A percentile compares a stretch with the other conserved stretches of the same genome.
phyloP scores from a whole-genome alignment of 1,139 yeast species.

The Saccharomycopsis phalli region DNA sequence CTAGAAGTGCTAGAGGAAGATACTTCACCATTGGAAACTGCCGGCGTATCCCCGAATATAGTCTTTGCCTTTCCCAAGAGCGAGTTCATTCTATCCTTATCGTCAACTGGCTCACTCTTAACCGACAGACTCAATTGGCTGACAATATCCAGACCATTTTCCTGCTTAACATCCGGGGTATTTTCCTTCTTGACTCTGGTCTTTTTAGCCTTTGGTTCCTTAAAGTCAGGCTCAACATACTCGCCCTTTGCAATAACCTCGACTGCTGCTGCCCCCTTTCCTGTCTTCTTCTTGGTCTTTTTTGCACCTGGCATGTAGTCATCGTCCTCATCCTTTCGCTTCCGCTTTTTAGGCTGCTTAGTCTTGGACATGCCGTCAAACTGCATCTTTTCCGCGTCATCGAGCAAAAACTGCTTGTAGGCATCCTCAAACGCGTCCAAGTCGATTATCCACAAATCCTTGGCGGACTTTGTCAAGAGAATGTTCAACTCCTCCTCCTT shows the following conservation, averaged over 20 bases:
- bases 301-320: slow-evolving; percentile 14
- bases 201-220: slow-evolving; percentile 11
- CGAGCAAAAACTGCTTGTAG: slow-evolving; percentile 57
- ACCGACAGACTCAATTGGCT: slow-evolving; percentile 5
- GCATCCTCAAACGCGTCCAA: slow-evolving; percentile 60
- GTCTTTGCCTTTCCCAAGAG: slow-evolving; percentile 18
- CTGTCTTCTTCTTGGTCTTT: slow-evolving; percentile 15
- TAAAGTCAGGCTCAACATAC: slow-evolving; percentile 16
- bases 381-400: slow-evolving; percentile 36
- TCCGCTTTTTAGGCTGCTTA: neutral
- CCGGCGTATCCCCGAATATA: slow-evolving; percentile 10
- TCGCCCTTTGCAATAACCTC: slow-evolving; percentile 14
- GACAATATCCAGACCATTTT: slow-evolving; percentile 2
- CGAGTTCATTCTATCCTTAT: slow-evolving; percentile 13
- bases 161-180: slow-evolving; percentile 4
- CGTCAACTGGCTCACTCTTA: slow-evolving; percentile 3
- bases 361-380: slow-evolving; percentile 3
- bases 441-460: slow-evolving; percentile 82
- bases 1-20: slow-evolving; percentile 4
- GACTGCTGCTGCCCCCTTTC: neutral
- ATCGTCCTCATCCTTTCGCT: slow-evolving; percentile 3
- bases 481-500: slow-evolving; percentile 65
- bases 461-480: slow-evolving; percentile 63
- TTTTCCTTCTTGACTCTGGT: slow-evolving; percentile 17
- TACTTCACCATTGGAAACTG: neutral